phyloP scores from a whole-genome alignment of 306 rosid genomes.

The Urtica urens region DNA sequence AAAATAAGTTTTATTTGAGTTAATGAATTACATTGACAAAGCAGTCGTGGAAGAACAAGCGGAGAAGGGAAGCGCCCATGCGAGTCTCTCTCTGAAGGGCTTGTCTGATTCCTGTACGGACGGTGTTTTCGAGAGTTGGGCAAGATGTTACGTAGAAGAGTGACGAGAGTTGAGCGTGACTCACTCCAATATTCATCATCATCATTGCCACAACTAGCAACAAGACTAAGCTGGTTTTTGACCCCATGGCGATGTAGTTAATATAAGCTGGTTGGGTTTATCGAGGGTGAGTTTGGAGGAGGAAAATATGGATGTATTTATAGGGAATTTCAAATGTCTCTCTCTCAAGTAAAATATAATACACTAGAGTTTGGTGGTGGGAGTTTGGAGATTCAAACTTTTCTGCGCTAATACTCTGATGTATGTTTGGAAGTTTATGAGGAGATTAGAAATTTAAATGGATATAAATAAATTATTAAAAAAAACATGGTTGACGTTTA shows the following conservation, averaged over 20 bases:
- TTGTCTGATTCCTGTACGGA: slow-evolving; percentile 32
- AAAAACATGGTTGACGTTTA: background rate
- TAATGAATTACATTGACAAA: slow-evolving; percentile 58
- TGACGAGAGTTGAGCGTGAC: slow-evolving; percentile 46
- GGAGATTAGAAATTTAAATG: too few species aligned
- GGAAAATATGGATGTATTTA: background rate
- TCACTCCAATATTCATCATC: slow-evolving; percentile 6
- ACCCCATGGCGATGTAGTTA: background rate
- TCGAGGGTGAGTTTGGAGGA: background rate
- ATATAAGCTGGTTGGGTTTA: background rate
- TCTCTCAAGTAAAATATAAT: too few species aligned
- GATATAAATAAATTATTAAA: too few species aligned
- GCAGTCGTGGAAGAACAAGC: slow-evolving; percentile 86
- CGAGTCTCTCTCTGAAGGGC: slow-evolving; percentile 37
- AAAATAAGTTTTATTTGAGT: background rate
- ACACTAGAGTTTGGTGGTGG: too few species aligned
- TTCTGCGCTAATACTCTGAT: too few species aligned
- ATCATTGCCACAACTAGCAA: background rate
- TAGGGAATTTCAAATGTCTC: slow-evolving; percentile 3
- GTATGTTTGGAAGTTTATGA: too few species aligned
- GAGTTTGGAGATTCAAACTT: too few species aligned
- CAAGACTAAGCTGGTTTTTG: background rate
- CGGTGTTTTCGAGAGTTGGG: slow-evolving; percentile 35
- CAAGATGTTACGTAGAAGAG: slow-evolving; percentile 44
- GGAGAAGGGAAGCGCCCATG: slow-evolving; percentile 66